These are phyloP conservation scores for Tulasnella sp. DNA, from an alignment of 768 basidiomycete genomes.

Conservation along the genomic window DNA sequence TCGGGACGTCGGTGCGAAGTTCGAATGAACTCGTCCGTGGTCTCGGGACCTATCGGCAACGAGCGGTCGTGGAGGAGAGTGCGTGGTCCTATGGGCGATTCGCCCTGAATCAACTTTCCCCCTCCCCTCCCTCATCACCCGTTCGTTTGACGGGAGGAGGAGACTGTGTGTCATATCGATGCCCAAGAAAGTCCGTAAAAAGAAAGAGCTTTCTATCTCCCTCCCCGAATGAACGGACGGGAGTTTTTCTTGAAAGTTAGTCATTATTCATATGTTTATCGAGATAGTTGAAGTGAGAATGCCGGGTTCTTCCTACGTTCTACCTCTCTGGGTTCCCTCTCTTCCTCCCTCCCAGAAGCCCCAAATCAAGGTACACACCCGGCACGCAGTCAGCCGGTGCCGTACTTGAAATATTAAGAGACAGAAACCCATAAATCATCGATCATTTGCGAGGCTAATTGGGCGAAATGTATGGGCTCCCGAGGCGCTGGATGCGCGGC, in stretches of 20 bases:
- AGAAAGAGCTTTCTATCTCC: background rate
- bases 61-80: background rate
- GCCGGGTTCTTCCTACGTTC: background rate
- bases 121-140: too few relatives aligned
- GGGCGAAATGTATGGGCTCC: background rate
- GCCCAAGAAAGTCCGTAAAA: background rate
- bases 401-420: background rate
- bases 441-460: background rate
- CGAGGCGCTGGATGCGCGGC: background rate
- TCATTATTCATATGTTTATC: background rate
- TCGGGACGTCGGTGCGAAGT: slow-evolving; percentile 3
- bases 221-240: background rate
- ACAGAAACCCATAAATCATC: background rate
- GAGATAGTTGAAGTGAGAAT: background rate
- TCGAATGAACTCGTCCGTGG: background rate
- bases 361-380: background rate
- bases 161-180: background rate
- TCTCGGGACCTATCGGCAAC: background rate
- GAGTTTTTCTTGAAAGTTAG: background rate
- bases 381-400: background rate
- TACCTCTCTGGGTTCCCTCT: background rate
- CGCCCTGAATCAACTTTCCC: background rate
- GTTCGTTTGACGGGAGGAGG: background rate
- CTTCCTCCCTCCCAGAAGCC: background rate
- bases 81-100: background rate